A percentile compares a stretch with the other conserved stretches of the same genome.
These are phyloP conservation scores for Hypholoma fasciculare DNA, from an alignment of 768 basidiomycete genomes.

Conservation along the genomic window DNA sequence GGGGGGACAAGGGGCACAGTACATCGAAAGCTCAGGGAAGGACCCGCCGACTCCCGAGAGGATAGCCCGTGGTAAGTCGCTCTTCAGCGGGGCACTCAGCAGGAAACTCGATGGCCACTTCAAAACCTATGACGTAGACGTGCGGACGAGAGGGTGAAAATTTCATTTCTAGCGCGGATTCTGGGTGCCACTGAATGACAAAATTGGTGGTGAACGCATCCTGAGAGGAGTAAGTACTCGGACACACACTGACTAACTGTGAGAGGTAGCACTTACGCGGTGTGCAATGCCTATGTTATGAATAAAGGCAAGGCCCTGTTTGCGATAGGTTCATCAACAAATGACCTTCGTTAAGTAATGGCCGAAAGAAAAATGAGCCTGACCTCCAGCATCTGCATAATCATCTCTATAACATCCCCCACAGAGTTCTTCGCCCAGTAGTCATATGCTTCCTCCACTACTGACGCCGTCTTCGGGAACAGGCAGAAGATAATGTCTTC, in stretches of 20 bases:
- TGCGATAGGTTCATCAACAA: not conserved
- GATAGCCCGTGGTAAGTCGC: conserved; percentile 15
- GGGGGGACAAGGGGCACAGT: conserved; percentile 20
- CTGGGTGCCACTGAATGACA: conserved; percentile 29
- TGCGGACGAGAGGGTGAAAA: conserved; percentile 21
- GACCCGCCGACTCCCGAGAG: conserved; percentile 23
- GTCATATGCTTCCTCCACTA: conserved; percentile 8
- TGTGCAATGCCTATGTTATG: conserved; percentile 23
- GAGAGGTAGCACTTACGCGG: conserved; percentile 17
- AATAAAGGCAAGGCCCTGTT: conserved; percentile 21
- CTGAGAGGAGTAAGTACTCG: too few species aligned
- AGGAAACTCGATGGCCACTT: conserved; percentile 27
- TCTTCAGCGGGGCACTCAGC: conserved; percentile 13
- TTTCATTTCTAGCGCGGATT: conserved; percentile 17
- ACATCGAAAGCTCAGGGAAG: conserved; percentile 14
- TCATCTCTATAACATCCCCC: conserved; percentile 28
- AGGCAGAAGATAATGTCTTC: conserved; percentile 28
- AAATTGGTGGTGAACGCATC: conserved; percentile 32
- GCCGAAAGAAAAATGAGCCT: not conserved
- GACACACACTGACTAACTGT: too few species aligned
- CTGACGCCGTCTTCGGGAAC: conserved; percentile 22
- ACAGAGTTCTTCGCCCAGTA: conserved; percentile 28
- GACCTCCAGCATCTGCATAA: conserved; percentile 30
- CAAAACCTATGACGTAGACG: conserved; percentile 32
- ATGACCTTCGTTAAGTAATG: not conserved